Conservation (phyloP, 148 eudicot species). For the Nyssa sinensis region DNA sequence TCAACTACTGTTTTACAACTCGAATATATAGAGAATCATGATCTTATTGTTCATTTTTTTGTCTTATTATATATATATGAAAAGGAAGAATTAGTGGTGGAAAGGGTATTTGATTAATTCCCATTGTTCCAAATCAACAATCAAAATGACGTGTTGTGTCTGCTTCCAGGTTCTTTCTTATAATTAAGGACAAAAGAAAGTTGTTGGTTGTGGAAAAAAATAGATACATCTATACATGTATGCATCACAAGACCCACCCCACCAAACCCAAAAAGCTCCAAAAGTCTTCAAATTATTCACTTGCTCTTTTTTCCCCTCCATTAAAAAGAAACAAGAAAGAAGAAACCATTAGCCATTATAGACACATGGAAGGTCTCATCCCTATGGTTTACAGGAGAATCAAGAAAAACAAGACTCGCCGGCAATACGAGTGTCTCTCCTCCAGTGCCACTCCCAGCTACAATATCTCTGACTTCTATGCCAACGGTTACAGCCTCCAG, state of each 20-base stretch:
- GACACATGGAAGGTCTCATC: slow-evolving; percentile 49
- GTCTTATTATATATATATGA: too few species aligned
- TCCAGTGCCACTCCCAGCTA: slow-evolving; percentile 24
- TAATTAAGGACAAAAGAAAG: background rate
- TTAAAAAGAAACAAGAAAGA: background rate
- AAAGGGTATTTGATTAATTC: background rate
- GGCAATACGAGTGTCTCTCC: slow-evolving; percentile 40
- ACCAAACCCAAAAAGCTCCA: slow-evolving; percentile 10
- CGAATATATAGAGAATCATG: too few species aligned
- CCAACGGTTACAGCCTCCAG: slow-evolving; percentile 1
- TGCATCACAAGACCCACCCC: background rate
- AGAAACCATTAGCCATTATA: background rate
- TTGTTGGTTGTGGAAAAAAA: background rate
- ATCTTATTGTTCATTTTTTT: too few species aligned
- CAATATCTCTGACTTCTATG: slow-evolving; percentile 38
- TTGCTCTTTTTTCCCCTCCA: background rate
- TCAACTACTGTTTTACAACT: too few species aligned
- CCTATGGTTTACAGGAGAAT: slow-evolving; percentile 39
- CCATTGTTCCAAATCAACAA: background rate
- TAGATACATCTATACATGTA: background rate
- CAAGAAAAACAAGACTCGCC: slow-evolving; percentile 32
- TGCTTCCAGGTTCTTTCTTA: background rate
- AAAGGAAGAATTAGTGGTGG: background rate
- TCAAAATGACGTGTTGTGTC: slow-evolving; percentile 2
- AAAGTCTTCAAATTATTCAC: background rate